phyloP scores from a whole-genome alignment of 1,284 basidiomycete species.

The Mrakiaceae sp. region DNA sequence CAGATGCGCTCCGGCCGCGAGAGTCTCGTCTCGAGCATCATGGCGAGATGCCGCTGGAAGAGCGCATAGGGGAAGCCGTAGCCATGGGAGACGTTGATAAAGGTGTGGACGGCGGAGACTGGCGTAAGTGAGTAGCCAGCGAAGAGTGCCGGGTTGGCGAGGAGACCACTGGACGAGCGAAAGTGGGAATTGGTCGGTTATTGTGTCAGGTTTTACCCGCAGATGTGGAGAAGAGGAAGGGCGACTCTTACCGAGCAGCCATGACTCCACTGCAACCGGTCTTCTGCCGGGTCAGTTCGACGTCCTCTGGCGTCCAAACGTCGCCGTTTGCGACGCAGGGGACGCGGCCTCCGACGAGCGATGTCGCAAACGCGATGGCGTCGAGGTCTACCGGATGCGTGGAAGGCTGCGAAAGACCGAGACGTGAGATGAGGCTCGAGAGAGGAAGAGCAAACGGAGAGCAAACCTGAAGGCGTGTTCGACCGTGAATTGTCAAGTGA shows the following conservation, averaged over 20 bases:
- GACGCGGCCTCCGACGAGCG: slow-evolving; percentile 37
- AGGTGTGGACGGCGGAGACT: neutral
- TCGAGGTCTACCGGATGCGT: slow-evolving; percentile 43
- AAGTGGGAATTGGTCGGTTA: too few species aligned
- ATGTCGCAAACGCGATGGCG: slow-evolving; percentile 44
- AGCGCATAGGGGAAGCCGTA: neutral
- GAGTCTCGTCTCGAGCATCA: slow-evolving; percentile 46
- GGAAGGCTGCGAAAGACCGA: slow-evolving; percentile 25
- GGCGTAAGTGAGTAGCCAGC: neutral
- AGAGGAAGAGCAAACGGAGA: neutral
- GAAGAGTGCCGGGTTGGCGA: slow-evolving; percentile 43
- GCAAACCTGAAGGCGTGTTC: slow-evolving; percentile 42
- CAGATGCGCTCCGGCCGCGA: slow-evolving; percentile 38
- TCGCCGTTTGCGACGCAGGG: slow-evolving; percentile 49
- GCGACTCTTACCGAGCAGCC: slow-evolving; percentile 34
- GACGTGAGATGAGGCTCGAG: neutral
- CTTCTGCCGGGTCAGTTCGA: slow-evolving; percentile 34
- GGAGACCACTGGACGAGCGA: slow-evolving; percentile 35
- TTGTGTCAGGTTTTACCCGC: too few species aligned
- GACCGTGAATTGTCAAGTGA: slow-evolving; percentile 46
- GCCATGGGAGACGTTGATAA: neutral
- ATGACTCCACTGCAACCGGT: slow-evolving; percentile 46
- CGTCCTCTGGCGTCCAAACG: slow-evolving; percentile 42
- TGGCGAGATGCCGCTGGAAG: slow-evolving; percentile 39
- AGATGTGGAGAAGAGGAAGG: too few species aligned